phyloP scores from a whole-genome alignment of 441 rosid species.

The Dalechampia spathulata region DNA sequence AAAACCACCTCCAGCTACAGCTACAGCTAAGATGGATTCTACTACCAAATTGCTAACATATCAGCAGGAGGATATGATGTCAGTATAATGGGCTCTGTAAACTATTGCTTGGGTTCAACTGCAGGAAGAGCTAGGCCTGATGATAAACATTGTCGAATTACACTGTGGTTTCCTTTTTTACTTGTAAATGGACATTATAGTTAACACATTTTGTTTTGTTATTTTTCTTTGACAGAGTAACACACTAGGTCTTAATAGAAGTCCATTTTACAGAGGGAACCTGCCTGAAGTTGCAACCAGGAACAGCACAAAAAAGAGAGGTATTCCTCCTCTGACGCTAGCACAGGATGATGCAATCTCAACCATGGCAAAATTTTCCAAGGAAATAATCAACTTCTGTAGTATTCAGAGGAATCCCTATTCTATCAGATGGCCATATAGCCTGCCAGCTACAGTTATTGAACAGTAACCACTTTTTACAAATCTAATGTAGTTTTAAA shows the following conservation, averaged over 20 bases:
- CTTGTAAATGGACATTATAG: slow-evolving; percentile 7
- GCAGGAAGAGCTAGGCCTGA: slow-evolving; percentile 13
- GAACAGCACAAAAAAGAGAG: too few relatives aligned
- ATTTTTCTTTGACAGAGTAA: neutral
- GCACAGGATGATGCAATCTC: neutral
- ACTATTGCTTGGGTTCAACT: neutral
- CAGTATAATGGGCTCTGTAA: neutral
- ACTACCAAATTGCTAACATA: slow-evolving; percentile 1
- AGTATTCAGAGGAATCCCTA: neutral
- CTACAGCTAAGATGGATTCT: neutral
- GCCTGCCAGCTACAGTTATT: neutral
- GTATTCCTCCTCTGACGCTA: too few relatives aligned
- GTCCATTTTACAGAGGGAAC: neutral
- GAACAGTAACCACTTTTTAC: neutral
- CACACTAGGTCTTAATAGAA: neutral
- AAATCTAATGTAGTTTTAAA: too few relatives aligned
- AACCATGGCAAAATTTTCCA: too few relatives aligned
- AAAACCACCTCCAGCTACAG: neutral
- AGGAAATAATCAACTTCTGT: neutral
- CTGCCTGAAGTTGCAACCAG: too few relatives aligned
- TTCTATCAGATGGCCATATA: neutral
- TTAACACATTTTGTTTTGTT: neutral
- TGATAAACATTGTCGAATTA: slow-evolving; percentile 11
- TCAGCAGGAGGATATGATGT: neutral
- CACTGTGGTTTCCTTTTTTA: slow-evolving; percentile 8